Base-by-base conservation (phyloP, 257 asterid species). In the Nyctanthes arbortristis region DNA sequence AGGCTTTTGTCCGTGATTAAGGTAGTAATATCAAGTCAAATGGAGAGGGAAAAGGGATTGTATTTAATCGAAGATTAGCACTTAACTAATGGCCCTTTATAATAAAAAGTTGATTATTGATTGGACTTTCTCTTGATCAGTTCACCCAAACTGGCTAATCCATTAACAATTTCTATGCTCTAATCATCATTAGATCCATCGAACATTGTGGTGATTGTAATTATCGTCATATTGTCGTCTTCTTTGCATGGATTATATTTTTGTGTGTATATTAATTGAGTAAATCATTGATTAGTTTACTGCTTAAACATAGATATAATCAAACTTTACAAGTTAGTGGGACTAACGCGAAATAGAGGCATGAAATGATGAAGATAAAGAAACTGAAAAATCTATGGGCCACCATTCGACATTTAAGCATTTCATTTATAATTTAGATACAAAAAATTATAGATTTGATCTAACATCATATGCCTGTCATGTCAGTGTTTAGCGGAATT, bases 221-320 rank as follows among this genome's bases (percentile, higher is more conserved):
- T 77, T 22, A 65, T 72, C 80, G 69, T 18, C 75, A 73, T 73
- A 29, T 78, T 77, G 68, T 77, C 72, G 57, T 77, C 61, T 11
- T 67, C 49, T 66, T 75, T 59, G 32, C 45, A 57, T 59, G 36
- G 36, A 62, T 32, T 71, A 33, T 24, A 64, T 45, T 33, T 62
- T 4, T 3, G 16, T 22, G 27, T 47, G 2, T 47, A 0, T 52
- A 49, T 7, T 22, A 66, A 72, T 25, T 20, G 55, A 63, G 47
- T 47, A 32, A 73, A 73, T 77, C 75, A 47, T 66, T 37, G 66
- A 31, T 70, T 62, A 57, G 25, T 45, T 61, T 40, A 47, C 40
- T 57, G 52, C 30, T 40, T 37, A 31, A 39, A 28, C 63, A 32
- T 65, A 27, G 61, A 18, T 32, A 27, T 12, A 37, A 52, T 7